Evolutionary conservation across 129 eudicot species (phyloP).

Genomic region (Escallonia rubra): DNA sequence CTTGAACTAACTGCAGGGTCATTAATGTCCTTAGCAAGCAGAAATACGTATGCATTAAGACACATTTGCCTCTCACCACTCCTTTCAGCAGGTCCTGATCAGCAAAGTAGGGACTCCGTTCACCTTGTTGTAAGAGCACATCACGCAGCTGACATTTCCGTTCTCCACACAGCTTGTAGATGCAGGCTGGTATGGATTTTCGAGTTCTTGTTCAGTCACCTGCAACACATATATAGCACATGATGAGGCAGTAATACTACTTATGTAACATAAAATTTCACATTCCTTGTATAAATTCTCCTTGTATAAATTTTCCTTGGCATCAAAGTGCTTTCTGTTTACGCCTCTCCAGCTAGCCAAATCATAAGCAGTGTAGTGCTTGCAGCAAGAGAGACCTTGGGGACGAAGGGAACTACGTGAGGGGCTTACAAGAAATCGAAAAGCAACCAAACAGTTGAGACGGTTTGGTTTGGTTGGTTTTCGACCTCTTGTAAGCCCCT

Average conservation of each 20-base stretch:
- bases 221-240: slow-evolving; percentile 1
- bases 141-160: slow-evolving; percentile 66
- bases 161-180: slow-evolving; percentile 61
- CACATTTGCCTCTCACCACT: slow-evolving; percentile 53
- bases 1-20: no score
- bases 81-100: slow-evolving; percentile 46
- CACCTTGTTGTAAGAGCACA: slow-evolving; percentile 75
- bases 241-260: no score
- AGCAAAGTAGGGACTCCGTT: slow-evolving; percentile 60
- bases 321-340: slow-evolving; percentile 52
- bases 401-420: slow-evolving; percentile 36
- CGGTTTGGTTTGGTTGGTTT: no score
- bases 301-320: slow-evolving; percentile 34
- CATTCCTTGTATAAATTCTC: no score
- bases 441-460: slow-evolving; percentile 29
- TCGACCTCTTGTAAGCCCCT: slow-evolving; percentile 59
- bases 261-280: background rate
- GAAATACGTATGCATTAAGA: slow-evolving; percentile 41
- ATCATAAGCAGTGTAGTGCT: slow-evolving; percentile 78
- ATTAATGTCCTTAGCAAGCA: no score
- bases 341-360: slow-evolving; percentile 68
- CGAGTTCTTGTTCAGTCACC: slow-evolving; percentile 69
- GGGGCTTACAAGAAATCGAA: slow-evolving; percentile 56
- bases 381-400: slow-evolving; percentile 65
- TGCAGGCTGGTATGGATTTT: slow-evolving; percentile 64